Percentiles rank a stretch among this genome's conserved stretches.
Conservation (phyloP, 2,329 filamentous ascomycete genomes). For the Annulohypoxylon truncatum region DNA sequence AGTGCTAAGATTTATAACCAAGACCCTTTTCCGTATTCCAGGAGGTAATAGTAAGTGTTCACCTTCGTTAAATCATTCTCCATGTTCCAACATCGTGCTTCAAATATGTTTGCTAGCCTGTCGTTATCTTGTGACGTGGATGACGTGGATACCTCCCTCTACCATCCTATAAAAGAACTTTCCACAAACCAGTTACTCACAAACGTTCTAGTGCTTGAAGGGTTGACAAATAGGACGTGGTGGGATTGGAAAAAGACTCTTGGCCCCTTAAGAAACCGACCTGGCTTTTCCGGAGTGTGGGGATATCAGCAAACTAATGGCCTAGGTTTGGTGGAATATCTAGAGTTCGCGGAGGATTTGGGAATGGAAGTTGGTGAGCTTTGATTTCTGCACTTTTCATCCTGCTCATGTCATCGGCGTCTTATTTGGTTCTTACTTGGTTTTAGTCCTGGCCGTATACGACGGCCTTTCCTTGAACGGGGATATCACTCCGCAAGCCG, state of each 20-base stretch:
- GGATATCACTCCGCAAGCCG: constrained; percentile 60
- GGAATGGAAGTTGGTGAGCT: constrained; percentile 61
- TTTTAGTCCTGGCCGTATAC: constrained; percentile 67
- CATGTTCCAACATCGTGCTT: neutral
- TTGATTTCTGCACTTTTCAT: neutral
- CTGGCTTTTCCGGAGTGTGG: constrained; percentile 69
- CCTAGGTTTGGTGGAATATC: constrained; percentile 71
- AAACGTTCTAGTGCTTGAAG: constrained; percentile 58
- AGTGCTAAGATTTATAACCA: constrained; percentile 9
- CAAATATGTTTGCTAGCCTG: neutral
- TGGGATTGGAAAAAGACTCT: constrained; percentile 67
- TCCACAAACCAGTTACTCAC: neutral
- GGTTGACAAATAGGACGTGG: constrained; percentile 55
- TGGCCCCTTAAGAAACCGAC: constrained; percentile 64
- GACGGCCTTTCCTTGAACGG: constrained; percentile 67
- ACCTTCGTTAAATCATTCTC: neutral
- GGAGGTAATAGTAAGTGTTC: constrained; percentile 65
- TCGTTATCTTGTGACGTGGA: neutral
- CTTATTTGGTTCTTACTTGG: constrained; percentile 12
- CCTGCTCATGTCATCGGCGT: neutral
- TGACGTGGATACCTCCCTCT: neutral
- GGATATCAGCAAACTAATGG: constrained; percentile 71
- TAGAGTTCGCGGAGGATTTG: constrained; percentile 71
- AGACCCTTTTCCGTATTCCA: constrained; percentile 71
- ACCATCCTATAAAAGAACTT: neutral